Conservation (phyloP, 345 rosid genomes). For the Brassica nigra region DNA sequence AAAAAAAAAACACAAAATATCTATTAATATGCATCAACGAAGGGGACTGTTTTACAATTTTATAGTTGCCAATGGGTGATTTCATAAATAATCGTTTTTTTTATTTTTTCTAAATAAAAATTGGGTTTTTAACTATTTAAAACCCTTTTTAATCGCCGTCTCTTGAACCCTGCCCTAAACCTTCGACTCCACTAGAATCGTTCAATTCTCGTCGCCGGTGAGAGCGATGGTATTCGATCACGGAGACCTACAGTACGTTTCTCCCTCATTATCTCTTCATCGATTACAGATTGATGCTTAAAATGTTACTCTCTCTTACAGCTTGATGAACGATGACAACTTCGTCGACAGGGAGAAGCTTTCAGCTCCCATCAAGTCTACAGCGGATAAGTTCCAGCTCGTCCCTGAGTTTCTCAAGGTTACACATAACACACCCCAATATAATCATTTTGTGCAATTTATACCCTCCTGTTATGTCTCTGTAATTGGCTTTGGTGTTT, state of each 20-base stretch:
- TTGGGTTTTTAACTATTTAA: no score
- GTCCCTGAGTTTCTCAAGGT: conserved; percentile 48
- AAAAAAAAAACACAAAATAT: no score
- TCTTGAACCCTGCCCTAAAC: no score
- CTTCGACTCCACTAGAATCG: no score
- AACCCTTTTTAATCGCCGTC: no score
- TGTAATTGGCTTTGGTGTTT: conserved; percentile 7
- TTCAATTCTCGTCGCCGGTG: no score
- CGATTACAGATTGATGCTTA: not conserved
- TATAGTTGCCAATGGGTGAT: no score
- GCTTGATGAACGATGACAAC: conserved; percentile 12
- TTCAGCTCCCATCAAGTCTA: conserved; percentile 40
- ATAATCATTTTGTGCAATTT: not conserved
- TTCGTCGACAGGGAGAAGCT: conserved; percentile 31
- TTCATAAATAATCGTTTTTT: not conserved
- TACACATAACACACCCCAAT: conserved; percentile 4
- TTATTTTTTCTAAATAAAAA: not conserved
- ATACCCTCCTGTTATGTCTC: not conserved
- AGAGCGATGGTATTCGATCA: not conserved
- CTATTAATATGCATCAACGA: no score
- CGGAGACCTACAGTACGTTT: not conserved
- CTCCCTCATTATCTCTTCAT: not conserved
- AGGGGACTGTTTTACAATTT: no score
- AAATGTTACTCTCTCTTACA: conserved; percentile 8
- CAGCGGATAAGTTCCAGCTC: conserved; percentile 35